Evolutionary conservation across 139 green algal species (phyloP), one percentile per base, ranked within the genome.

Genomic region (Eudorina sp.): DNA sequence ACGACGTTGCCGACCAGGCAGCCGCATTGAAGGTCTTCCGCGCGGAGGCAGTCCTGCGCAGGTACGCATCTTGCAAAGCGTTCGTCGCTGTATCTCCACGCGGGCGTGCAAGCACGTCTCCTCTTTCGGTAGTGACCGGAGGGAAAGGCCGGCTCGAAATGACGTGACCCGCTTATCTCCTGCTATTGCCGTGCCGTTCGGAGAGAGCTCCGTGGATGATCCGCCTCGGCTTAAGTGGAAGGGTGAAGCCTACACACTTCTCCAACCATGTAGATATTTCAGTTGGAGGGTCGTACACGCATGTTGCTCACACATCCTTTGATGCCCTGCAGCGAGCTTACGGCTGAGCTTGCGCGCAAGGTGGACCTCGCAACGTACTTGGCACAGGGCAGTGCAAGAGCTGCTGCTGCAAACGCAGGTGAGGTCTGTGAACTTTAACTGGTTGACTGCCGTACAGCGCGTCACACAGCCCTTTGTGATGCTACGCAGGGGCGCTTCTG

Each of bases 311-410:
- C 8, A 21, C 72, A 53, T 60, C 18, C 4, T 38, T 8, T 60
- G 43, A 23, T 74, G 64, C 68, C 25, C 21, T n/a, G 45, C 60
- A 87, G 81, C 38, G 81, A 87, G 45, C 34, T 87, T 19, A 53
- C 45, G 0, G 45, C 45, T 2, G 81, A 87, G 45, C 36, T 87
- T n/a, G 62, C 81, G 2, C 62, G 81, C n/a, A 87, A 87, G 81
- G 81, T 87, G 41, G 81, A 87, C 25, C 81, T 87, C 19, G 62
- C 81, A 19, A 75, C 64, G 6, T 87, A 87, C 64, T 45, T 87
- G 64, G 81, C 81, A 3, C 62, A 78, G 34, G 81, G 62, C 31
- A 78, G 64, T n/a, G 81, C 81, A 18, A 36, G 81, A 31, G 81
- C 81, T 9, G 81, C 81, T 2, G 81, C 81, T 0, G 81, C 81